Conservation (phyloP, 2,329 filamentous ascomycete species). For the Pyrenophora seminiperda region DNA sequence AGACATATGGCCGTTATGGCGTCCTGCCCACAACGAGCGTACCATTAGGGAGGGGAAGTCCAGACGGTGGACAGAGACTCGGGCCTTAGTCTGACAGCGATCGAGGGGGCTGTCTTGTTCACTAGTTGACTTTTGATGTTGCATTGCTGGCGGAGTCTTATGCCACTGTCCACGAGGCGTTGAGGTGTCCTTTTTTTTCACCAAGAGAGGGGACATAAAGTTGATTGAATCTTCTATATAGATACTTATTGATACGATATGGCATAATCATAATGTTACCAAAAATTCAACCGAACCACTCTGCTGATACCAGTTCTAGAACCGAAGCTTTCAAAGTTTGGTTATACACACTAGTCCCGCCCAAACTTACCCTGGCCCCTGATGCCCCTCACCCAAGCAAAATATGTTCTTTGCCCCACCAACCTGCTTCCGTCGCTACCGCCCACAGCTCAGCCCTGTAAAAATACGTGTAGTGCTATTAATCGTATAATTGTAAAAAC, state of each 20-base stretch:
- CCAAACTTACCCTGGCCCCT: not conserved
- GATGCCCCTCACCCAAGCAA: conserved; percentile 2
- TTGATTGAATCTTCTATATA: conserved; percentile 3
- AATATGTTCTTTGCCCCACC: not conserved
- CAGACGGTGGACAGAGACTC: conserved; percentile 38
- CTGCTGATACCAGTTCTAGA: not conserved
- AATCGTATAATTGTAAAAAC: not conserved
- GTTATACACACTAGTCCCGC: too few species aligned
- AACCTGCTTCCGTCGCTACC: too few species aligned
- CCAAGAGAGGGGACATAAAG: not conserved
- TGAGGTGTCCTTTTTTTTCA: not conserved
- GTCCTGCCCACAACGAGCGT: conserved; percentile 66
- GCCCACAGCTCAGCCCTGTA: too few species aligned
- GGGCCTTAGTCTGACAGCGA: conserved; percentile 24
- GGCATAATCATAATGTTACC: conserved; percentile 12
- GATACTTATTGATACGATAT: conserved; percentile 12
- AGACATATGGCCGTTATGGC: conserved; percentile 91
- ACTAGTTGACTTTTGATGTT: conserved; percentile 1
- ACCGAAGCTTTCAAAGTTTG: not conserved
- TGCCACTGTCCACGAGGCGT: conserved; percentile 2
- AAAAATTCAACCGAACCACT: too few species aligned
- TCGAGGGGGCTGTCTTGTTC: not conserved
- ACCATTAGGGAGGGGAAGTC: conserved; percentile 31
- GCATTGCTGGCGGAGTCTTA: conserved; percentile 5
- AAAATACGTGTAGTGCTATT: too few species aligned